Percentiles rank a stretch among this genome's conserved stretches.
These are phyloP conservation scores for Coemansia sp. DNA, from an alignment of 192 early-diverging fungal species.

Conservation along the genomic window DNA sequence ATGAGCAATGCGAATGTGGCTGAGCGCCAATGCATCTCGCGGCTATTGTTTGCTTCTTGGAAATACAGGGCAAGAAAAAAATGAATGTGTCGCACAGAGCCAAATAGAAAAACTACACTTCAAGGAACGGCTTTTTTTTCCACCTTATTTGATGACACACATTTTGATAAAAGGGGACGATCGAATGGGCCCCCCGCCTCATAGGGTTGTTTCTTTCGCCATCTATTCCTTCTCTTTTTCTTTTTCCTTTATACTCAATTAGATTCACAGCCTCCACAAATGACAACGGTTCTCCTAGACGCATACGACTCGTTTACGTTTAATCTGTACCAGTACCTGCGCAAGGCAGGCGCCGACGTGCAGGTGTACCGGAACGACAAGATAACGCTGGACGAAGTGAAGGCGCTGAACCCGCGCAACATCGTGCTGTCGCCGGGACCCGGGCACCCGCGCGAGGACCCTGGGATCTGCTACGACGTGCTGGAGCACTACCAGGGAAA, in stretches of 20 bases:
- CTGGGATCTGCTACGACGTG: conserved; percentile 87
- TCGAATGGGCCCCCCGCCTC: too few species aligned
- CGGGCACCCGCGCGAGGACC: conserved; percentile 85
- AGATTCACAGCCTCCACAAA: conserved; percentile 16
- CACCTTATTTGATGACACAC: conserved; percentile 3
- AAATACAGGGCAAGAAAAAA: neutral
- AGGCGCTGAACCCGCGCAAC: conserved; percentile 82
- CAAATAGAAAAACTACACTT: too few species aligned
- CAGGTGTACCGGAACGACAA: conserved; percentile 92
- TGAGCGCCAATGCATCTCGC: conserved; percentile 2
- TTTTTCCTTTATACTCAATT: neutral
- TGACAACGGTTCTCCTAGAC: conserved; percentile 79
- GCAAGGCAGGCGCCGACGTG: conserved; percentile 88
- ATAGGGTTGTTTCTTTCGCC: neutral
- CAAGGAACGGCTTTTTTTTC: neutral
- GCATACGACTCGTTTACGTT: conserved; percentile 99
- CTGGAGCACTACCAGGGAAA: conserved; percentile 88
- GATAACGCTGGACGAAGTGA: conserved; percentile 81
- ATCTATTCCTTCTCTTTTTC: neutral
- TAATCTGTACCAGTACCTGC: conserved; percentile 97
- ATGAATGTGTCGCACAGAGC: too few species aligned
- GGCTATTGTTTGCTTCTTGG: neutral
- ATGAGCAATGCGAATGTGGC: neutral
- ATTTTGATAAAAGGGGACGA: neutral
- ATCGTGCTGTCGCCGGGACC: conserved; percentile 97